phyloP scores from a whole-genome alignment of 2,329 filamentous ascomycete species.

The Thermomyces lanuginosus region DNA sequence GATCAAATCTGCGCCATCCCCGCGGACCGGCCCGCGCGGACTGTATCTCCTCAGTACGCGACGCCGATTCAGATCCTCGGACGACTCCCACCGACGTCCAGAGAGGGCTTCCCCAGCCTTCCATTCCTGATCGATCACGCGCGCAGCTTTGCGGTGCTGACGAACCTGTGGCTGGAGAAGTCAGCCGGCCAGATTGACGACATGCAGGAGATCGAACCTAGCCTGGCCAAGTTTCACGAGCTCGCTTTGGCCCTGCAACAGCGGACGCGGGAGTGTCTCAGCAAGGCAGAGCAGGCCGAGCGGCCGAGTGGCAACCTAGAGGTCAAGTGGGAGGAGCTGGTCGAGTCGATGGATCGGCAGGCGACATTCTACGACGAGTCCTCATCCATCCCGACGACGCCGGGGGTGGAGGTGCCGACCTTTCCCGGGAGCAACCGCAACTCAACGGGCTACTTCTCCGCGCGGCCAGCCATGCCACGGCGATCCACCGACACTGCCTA shows the following conservation, averaged over 20 bases:
- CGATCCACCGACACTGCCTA: slow-evolving; percentile 22
- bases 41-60: slow-evolving; percentile 69
- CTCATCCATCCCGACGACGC: slow-evolving; percentile 23
- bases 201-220: slow-evolving; percentile 22
- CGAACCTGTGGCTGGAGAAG: slow-evolving; percentile 40
- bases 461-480: slow-evolving; percentile 22
- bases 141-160: slow-evolving; percentile 66
- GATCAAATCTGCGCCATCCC: slow-evolving; percentile 75
- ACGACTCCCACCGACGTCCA: slow-evolving; percentile 59
- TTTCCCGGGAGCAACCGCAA: slow-evolving; percentile 22
- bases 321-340: slow-evolving; percentile 34
- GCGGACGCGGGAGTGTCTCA: slow-evolving; percentile 31
- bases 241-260: slow-evolving; percentile 27
- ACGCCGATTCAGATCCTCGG: slow-evolving; percentile 82
- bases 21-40: slow-evolving; percentile 46
- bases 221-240: slow-evolving; percentile 27
- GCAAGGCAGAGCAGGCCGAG: slow-evolving; percentile 32
- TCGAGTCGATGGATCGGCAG: slow-evolving; percentile 31
- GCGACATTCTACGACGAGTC: slow-evolving; percentile 27
- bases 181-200: slow-evolving; percentile 25
- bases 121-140: slow-evolving; percentile 86
- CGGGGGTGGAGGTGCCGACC: slow-evolving; percentile 18
- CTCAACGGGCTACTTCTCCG: slow-evolving; percentile 25
- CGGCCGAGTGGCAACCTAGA: slow-evolving; percentile 31
- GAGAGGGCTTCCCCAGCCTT: slow-evolving; percentile 83